Conservation (phyloP, 129 eudicot genomes). For the Chrysanthemum lavandulifolium region DNA sequence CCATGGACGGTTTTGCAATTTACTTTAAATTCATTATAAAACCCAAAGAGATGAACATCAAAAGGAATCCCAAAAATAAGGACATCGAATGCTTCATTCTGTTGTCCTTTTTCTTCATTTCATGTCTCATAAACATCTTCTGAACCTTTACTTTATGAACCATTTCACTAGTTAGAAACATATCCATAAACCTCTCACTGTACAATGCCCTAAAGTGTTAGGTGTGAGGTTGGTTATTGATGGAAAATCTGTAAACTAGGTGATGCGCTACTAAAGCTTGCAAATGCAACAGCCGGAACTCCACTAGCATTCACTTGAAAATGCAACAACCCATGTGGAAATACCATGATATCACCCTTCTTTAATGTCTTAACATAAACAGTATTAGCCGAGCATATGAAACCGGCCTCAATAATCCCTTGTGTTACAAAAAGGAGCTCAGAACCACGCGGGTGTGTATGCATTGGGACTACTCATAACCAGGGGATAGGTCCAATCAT, state of each 20-base stretch:
- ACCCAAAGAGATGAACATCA: too few relatives aligned
- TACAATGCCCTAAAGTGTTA: too few relatives aligned
- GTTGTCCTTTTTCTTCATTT: too few relatives aligned
- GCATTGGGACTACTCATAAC: constrained; percentile 73
- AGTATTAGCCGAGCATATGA: constrained; percentile 52
- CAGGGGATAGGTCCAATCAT: constrained; percentile 60
- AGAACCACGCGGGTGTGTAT: constrained; percentile 68
- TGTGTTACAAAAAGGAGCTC: constrained; percentile 64
- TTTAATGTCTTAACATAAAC: constrained; percentile 54
- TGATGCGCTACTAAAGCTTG: constrained; percentile 59
- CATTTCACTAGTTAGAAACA: too few relatives aligned
- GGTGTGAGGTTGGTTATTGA: too few relatives aligned
- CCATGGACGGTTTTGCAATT: too few relatives aligned
- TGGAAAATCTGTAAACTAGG: constrained; percentile 66
- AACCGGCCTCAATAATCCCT: constrained; percentile 54
- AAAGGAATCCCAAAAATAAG: too few relatives aligned
- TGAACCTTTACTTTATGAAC: too few relatives aligned
- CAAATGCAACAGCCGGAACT: constrained; percentile 54
- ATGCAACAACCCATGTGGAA: constrained; percentile 83
- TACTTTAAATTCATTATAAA: too few relatives aligned
- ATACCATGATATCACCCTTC: constrained; percentile 73
- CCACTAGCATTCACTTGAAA: constrained; percentile 70
- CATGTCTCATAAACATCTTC: too few relatives aligned
- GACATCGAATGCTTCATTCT: too few relatives aligned
- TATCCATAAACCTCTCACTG: too few relatives aligned